Percentiles rank a stretch among this genome's conserved stretches.
These are phyloP conservation scores for Rhodotorula sphaerocarpa DNA, from an alignment of 768 basidiomycete species.

Conservation along the genomic window DNA sequence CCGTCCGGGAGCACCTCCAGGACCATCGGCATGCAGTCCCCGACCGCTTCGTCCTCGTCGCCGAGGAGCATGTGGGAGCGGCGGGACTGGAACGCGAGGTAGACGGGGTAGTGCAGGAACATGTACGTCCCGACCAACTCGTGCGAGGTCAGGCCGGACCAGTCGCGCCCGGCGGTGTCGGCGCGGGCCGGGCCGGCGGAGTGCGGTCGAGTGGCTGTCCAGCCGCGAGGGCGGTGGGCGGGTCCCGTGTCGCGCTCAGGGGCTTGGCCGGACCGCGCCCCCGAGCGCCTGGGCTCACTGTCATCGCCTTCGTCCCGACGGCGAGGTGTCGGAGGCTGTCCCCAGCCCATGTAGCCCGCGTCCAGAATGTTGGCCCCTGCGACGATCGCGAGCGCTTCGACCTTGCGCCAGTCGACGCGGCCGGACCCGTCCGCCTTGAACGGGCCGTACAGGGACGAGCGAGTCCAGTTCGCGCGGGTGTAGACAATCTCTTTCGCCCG, in stretches of 20 bases:
- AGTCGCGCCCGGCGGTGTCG: constrained; percentile 6
- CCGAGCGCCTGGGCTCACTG: too few species aligned
- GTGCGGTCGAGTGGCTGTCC: not conserved
- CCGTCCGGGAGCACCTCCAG: constrained; percentile 24
- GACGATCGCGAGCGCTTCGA: constrained; percentile 13
- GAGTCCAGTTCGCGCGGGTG: constrained; percentile 1
- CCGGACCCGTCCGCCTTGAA: constrained; percentile 7
- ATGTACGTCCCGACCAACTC: constrained; percentile 17
- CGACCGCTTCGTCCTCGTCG: constrained; percentile 27
- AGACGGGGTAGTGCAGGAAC: constrained; percentile 21
- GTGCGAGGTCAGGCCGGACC: constrained; percentile 18
- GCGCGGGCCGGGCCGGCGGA: not conserved
- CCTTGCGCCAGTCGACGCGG: constrained; percentile 20
- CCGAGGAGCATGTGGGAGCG: not conserved
- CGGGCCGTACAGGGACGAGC: not conserved
- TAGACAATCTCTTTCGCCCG: constrained; percentile 23
- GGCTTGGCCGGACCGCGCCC: too few species aligned
- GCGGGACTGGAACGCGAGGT: constrained; percentile 3
- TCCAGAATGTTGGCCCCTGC: constrained; percentile 7
- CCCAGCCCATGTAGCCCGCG: not conserved
- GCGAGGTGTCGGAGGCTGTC: not conserved
- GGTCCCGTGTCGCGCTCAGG: not conserved
- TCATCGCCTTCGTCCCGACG: too few species aligned
- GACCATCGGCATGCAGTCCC: constrained; percentile 19
- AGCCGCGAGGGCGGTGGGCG: not conserved